phyloP scores from a whole-genome alignment of 352 stramenopile genomes.

The Phytophthora megakarya region DNA sequence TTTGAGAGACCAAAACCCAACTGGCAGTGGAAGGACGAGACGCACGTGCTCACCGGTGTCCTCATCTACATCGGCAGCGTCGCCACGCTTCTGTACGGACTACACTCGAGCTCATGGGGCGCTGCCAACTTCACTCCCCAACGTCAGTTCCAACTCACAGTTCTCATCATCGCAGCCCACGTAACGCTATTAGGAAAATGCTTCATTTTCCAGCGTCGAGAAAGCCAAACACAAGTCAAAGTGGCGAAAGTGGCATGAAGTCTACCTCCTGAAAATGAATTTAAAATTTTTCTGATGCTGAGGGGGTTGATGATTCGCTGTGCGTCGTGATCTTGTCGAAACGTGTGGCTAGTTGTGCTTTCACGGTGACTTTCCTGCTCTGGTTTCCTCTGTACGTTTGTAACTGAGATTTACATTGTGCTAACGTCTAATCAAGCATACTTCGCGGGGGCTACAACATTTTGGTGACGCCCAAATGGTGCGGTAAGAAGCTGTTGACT shows the following conservation, averaged over 20 bases:
- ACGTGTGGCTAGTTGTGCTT: too few relatives aligned
- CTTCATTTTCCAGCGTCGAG: constrained; percentile 30
- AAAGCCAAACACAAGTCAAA: constrained; percentile 6
- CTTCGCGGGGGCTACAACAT: too few relatives aligned
- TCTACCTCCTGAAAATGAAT: too few relatives aligned
- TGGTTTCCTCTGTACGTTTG: too few relatives aligned
- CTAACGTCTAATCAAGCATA: too few relatives aligned
- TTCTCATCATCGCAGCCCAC: constrained; percentile 54
- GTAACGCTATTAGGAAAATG: constrained; percentile 49
- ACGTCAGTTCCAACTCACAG: constrained; percentile 54
- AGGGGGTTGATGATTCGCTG: too few relatives aligned
- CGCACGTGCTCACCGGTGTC: constrained; percentile 60
- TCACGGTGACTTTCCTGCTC: too few relatives aligned
- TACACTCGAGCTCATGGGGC: constrained; percentile 56
- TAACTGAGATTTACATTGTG: too few relatives aligned
- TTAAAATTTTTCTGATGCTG: too few relatives aligned
- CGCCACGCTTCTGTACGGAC: constrained; percentile 50
- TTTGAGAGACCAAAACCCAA: constrained; percentile 55
- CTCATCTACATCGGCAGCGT: constrained; percentile 63
- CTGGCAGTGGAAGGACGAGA: constrained; percentile 81
- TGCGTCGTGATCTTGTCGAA: too few relatives aligned
- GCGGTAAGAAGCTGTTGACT: too few relatives aligned
- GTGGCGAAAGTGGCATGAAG: constrained; percentile 23
- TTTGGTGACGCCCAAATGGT: too few relatives aligned
- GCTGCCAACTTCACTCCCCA: constrained; percentile 31